These are phyloP conservation scores for Pisolithus sp. DNA, from an alignment of 768 basidiomycete genomes.

Conservation along the genomic window DNA sequence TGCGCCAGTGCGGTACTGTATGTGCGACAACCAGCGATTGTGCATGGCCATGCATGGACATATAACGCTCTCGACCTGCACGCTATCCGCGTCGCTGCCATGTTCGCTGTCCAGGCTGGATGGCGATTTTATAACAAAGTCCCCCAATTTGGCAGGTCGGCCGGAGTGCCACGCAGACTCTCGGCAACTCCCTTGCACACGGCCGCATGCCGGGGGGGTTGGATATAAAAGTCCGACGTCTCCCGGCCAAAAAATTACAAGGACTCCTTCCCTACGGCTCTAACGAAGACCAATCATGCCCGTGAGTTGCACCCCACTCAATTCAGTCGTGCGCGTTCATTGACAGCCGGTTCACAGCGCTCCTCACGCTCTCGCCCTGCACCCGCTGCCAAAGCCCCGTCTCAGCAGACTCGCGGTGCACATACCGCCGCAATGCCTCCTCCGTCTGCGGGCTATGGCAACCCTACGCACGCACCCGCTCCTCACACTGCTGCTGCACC, in stretches of 20 bases:
- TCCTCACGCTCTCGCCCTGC: constrained; percentile 67
- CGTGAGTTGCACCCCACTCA: constrained; percentile 30
- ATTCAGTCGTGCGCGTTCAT: background rate
- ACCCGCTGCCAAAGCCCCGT: constrained; percentile 35
- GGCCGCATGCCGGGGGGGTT: background rate
- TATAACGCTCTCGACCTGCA: constrained; percentile 19
- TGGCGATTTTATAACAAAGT: background rate
- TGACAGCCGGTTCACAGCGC: constrained; percentile 40
- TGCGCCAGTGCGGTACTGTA: constrained; percentile 14
- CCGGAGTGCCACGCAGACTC: background rate
- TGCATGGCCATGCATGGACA: constrained; percentile 18
- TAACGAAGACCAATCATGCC: constrained; percentile 32
- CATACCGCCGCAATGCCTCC: constrained; percentile 44
- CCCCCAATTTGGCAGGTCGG: background rate
- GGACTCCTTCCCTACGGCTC: constrained; percentile 1
- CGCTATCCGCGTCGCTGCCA: constrained; percentile 12
- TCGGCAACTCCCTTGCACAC: constrained; percentile 9
- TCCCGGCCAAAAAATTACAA: constrained; percentile 11
- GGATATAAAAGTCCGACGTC: constrained; percentile 16
- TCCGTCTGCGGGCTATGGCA: constrained; percentile 33
- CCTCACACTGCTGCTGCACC: constrained; percentile 33
- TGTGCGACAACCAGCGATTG: constrained; percentile 7
- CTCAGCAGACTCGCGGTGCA: constrained; percentile 40
- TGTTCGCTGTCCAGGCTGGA: background rate
- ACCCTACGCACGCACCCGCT: constrained; percentile 37